These are phyloP conservation scores for Gentiana macrophylla DNA, from an alignment of 257 asterid genomes.

Conservation along the genomic window DNA sequence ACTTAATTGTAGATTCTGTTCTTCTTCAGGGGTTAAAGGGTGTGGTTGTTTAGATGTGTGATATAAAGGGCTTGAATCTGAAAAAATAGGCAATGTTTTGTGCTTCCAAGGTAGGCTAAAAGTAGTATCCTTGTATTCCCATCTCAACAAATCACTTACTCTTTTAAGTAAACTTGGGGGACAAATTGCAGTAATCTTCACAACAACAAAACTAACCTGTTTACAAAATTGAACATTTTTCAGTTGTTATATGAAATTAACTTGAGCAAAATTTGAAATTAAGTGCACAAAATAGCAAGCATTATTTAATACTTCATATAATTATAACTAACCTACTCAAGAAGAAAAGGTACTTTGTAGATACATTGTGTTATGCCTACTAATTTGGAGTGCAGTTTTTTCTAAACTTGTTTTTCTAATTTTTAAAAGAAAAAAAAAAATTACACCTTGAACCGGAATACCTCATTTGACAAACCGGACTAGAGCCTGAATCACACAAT, in stretches of 20 bases:
- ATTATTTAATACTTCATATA: too few relatives aligned
- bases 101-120: slow-evolving; percentile 74
- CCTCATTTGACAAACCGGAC: too few relatives aligned
- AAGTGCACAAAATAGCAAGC: too few relatives aligned
- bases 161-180: slow-evolving; percentile 43
- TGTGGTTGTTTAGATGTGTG: slow-evolving; percentile 49
- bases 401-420: too few relatives aligned
- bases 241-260: neutral
- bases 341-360: too few relatives aligned
- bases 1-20: slow-evolving; percentile 34
- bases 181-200: slow-evolving; percentile 79
- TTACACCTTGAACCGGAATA: too few relatives aligned
- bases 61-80: slow-evolving; percentile 59
- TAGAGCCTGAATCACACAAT: too few relatives aligned
- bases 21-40: slow-evolving; percentile 47
- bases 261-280: too few relatives aligned
- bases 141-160: slow-evolving; percentile 68
- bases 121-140: slow-evolving; percentile 50
- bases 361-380: too few relatives aligned
- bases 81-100: slow-evolving; percentile 40
- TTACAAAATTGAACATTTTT: neutral
- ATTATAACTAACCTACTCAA: too few relatives aligned
- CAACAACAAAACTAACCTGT: slow-evolving; percentile 81
- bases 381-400: too few relatives aligned
- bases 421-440: too few relatives aligned